Evolutionary conservation across 305 asterid genomes (phyloP).

Genomic region (Striga hermonthica): DNA sequence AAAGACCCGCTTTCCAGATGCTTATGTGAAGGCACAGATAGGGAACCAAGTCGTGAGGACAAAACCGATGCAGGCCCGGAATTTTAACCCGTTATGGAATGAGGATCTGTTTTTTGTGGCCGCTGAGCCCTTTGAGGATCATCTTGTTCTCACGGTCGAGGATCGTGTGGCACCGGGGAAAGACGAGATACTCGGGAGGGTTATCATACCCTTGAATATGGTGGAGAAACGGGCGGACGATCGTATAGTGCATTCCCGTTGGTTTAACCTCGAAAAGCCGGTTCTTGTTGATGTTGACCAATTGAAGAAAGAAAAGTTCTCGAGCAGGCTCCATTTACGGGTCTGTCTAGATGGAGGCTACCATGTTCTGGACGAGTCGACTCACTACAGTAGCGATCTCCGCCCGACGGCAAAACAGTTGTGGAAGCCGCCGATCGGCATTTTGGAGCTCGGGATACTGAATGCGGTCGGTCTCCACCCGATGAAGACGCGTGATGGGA

Average conservation of each 20-base stretch:
- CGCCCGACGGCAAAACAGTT: slow-evolving; percentile 93
- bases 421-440: slow-evolving; percentile 77
- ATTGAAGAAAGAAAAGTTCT: slow-evolving; percentile 66
- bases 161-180: slow-evolving; percentile 85
- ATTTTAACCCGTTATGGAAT: slow-evolving; percentile 70
- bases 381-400: slow-evolving; percentile 84
- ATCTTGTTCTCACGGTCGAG: slow-evolving; percentile 71
- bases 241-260: slow-evolving; percentile 65
- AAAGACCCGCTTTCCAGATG: slow-evolving; percentile 64
- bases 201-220: slow-evolving; percentile 57
- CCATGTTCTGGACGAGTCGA: slow-evolving; percentile 88
- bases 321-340: slow-evolving; percentile 69
- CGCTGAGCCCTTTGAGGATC: slow-evolving; percentile 85
- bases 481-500: slow-evolving; percentile 75
- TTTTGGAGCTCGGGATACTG: slow-evolving; percentile 69
- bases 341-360: slow-evolving; percentile 87
- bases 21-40: slow-evolving; percentile 70
- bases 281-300: slow-evolving; percentile 68
- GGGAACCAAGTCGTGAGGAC: slow-evolving; percentile 76
- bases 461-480: slow-evolving; percentile 81
- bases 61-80: slow-evolving; percentile 57
- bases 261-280: slow-evolving; percentile 77
- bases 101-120: slow-evolving; percentile 77
- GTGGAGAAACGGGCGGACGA: slow-evolving; percentile 79
- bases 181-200: slow-evolving; percentile 80